These are phyloP conservation scores for Niebla homalea DNA, from an alignment of 495 filamentous ascomycete genomes.

Conservation along the genomic window DNA sequence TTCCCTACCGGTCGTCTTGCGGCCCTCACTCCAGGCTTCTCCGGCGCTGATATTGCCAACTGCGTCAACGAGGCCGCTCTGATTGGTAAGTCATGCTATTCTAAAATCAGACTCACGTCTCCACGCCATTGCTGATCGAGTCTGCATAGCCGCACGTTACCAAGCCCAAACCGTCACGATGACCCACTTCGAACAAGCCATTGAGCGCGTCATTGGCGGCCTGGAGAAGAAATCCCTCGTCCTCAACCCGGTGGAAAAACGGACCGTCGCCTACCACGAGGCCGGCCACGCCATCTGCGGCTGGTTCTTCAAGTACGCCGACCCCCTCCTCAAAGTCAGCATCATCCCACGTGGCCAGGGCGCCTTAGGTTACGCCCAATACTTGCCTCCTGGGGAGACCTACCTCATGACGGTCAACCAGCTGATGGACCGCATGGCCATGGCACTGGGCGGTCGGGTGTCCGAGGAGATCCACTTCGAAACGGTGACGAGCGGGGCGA, in stretches of 20 bases:
- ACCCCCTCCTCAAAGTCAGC: conserved; percentile 93
- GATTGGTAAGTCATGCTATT: conserved; percentile 55
- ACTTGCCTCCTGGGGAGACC: conserved; percentile 77
- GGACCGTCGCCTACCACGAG: conserved; percentile 92
- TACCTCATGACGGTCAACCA: conserved; percentile 93
- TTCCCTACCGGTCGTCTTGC: conserved; percentile 75
- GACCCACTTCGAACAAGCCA: conserved; percentile 89
- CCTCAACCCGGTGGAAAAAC: conserved; percentile 84
- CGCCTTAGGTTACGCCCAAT: conserved; percentile 90
- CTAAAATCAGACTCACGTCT: background rate
- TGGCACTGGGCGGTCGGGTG: conserved; percentile 91
- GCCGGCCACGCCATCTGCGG: conserved; percentile 97
- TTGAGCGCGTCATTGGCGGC: conserved; percentile 91
- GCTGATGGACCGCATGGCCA: conserved; percentile 99
- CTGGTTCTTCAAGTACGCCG: conserved; percentile 94
- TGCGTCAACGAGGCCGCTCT: conserved; percentile 95
- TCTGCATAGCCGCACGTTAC: conserved; percentile 57
- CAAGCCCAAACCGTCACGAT: conserved; percentile 67
- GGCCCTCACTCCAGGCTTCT: conserved; percentile 88
- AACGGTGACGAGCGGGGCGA: conserved; percentile 85
- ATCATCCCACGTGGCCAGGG: conserved; percentile 95
- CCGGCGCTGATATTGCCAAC: conserved; percentile 95
- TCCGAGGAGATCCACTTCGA: conserved; percentile 94
- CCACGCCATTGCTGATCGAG: conserved; percentile 21
- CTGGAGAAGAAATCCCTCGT: conserved; percentile 94